Base-by-base conservation (phyloP, 306 rosid species). In the Hippophae gyantsensis region DNA sequence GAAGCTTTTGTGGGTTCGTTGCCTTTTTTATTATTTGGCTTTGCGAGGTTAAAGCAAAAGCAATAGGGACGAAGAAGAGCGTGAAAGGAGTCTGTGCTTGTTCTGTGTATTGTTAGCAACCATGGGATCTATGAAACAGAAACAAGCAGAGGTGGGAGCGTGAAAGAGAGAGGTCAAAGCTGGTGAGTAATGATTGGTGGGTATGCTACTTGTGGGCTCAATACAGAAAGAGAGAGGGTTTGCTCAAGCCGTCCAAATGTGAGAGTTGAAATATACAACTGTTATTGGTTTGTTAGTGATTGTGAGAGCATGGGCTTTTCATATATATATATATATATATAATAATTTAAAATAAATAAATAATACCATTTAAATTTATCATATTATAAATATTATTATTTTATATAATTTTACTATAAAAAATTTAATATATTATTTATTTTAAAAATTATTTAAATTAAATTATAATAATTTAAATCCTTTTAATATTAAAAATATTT, bases 151-250 rank as follows among this genome's bases (percentile, higher is more conserved):
- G 38, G 38, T 32, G 38, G 38, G 38, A 32, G 67, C 47, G 69
- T 43, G 79, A 48, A 56, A 73, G 54, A 62, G 65, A 60, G 60
- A 54, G 65, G 81, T 84, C 76, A 75, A 62, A 67, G 67, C 74
- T 68, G 80, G 52, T 72, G 80, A 86, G 87, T 80, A 74, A 77
- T 86, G 88, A 89, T 89, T 86, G 89, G 97, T 74, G 68, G 76
- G 73, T 43, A 56, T 57, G 81, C 65, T 32, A 57, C 32, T 66
- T 60, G 73, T 65, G 73, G 67, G 87, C 38, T 65, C 79, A 69
- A 65, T 44, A 32, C 40, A 40, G n/a, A 45, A 56, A 60, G 52
- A 50, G 46, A 60, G 12, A 48, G 55, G 67, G 56, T 54, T 68
- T 50, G 57, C 57, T 44, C 50, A 32, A n/a, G 66, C 55, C 44